Evolutionary conservation across 257 asterid species (phyloP).

Genomic region (Solanum rostratum): DNA sequence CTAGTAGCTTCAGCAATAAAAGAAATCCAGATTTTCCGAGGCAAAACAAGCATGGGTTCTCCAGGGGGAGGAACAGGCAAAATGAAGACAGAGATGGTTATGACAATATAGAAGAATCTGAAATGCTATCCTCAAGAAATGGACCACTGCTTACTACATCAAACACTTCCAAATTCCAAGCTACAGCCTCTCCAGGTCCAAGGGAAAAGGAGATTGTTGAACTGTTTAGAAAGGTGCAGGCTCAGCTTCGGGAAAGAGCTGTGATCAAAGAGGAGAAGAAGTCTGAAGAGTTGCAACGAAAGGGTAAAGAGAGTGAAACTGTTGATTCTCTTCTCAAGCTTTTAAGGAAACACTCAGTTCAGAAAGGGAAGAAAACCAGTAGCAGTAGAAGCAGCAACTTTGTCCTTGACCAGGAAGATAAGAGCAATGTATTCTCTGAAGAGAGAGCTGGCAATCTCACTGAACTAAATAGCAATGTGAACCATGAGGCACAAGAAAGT

Average conservation of each 20-base stretch:
- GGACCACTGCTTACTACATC: constrained; percentile 53
- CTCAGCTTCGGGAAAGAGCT: constrained; percentile 79
- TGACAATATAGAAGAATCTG: constrained; percentile 60
- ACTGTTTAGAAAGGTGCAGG: constrained; percentile 88
- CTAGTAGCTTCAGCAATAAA: constrained; percentile 48
- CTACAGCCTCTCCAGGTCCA: constrained; percentile 70
- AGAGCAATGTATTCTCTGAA: constrained; percentile 21
- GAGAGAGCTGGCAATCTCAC: constrained; percentile 15
- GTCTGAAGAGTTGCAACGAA: constrained; percentile 41
- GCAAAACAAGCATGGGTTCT: constrained; percentile 59
- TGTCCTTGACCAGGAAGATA: constrained; percentile 42
- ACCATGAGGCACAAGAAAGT: constrained; percentile 29
- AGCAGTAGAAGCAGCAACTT: constrained; percentile 31
- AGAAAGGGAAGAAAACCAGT: constrained; percentile 54
- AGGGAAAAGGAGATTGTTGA: constrained; percentile 90
- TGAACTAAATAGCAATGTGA: constrained; percentile 16
- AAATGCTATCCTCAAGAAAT: constrained; percentile 49
- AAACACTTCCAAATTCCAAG: constrained; percentile 46
- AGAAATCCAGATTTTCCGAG: constrained; percentile 61
- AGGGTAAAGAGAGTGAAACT: constrained; percentile 75
- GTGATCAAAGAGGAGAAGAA: constrained; percentile 66
- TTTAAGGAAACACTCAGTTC: constrained; percentile 78
- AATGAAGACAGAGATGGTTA: constrained; percentile 49
- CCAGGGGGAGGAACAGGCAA: constrained; percentile 54
- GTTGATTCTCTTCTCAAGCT: constrained; percentile 95